Conservation (phyloP, 805 yeast species). For the Hanseniaspora vineae region DNA sequence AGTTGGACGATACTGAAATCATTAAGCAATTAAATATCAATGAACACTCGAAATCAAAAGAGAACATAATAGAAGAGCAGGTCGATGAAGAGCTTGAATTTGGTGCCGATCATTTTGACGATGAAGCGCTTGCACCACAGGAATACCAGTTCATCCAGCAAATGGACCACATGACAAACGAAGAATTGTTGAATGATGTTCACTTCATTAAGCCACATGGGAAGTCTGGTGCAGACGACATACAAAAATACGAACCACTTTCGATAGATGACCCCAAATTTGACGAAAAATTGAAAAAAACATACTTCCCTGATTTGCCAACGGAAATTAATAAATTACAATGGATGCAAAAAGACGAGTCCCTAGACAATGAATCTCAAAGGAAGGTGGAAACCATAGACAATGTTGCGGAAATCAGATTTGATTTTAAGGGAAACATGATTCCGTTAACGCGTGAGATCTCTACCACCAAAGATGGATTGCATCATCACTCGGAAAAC, state of each 20-base stretch:
- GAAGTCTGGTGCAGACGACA: slow-evolving; percentile 17
- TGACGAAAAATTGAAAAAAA: slow-evolving; percentile 63
- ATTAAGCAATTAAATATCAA: slow-evolving; percentile 17
- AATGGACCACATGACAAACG: slow-evolving; percentile 30
- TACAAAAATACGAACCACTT: slow-evolving; percentile 17
- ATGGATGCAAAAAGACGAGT: slow-evolving; percentile 66
- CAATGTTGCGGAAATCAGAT: slow-evolving; percentile 59
- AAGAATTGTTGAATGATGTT: slow-evolving; percentile 32
- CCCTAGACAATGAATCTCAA: slow-evolving; percentile 32
- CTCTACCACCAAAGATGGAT: slow-evolving; percentile 42
- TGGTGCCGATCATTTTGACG: slow-evolving; percentile 32
- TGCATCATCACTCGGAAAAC: slow-evolving; percentile 84
- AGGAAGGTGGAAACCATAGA: slow-evolving; percentile 22
- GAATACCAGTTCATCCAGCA: slow-evolving; percentile 34
- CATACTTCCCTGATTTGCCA: slow-evolving; percentile 84
- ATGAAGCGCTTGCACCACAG: slow-evolving; percentile 39
- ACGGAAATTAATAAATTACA: slow-evolving; percentile 67
- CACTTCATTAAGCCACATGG: slow-evolving; percentile 52
- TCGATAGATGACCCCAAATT: slow-evolving; percentile 72
- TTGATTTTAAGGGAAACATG: slow-evolving; percentile 77
- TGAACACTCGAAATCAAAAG: slow-evolving; percentile 8
- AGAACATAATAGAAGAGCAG: slow-evolving; percentile 14
- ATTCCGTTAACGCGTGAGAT: slow-evolving; percentile 43
- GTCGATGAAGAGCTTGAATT: slow-evolving; percentile 13
- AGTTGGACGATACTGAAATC: slow-evolving; percentile 17